phyloP scores from a whole-genome alignment of 352 stramenopile genomes.

The Phytophthora pinifolia region DNA sequence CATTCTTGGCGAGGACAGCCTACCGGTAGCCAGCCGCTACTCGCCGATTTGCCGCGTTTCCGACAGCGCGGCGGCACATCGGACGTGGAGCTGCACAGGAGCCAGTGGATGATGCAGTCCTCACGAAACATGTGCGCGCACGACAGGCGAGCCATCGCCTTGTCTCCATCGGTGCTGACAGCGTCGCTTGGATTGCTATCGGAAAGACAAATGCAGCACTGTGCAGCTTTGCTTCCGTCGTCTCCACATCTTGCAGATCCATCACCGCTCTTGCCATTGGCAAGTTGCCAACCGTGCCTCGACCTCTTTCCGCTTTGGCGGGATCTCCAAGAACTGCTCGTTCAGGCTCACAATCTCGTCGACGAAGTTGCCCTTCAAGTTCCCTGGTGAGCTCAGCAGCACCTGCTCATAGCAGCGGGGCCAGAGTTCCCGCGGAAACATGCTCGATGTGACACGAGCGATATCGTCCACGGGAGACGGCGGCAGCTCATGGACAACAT shows the following conservation, averaged over 20 bases:
- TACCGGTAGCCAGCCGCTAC: conserved; percentile 19
- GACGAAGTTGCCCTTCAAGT: conserved; percentile 7
- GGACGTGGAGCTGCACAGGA: conserved; percentile 53
- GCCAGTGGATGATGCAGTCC: conserved; percentile 62
- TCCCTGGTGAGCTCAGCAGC: conserved; percentile 9
- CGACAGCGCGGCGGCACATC: conserved; percentile 36
- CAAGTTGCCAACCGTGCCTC: conserved; percentile 25
- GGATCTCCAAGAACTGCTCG: conserved; percentile 28
- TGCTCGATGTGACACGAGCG: conserved; percentile 27
- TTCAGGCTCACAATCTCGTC: conserved; percentile 19
- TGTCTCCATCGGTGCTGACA: background rate
- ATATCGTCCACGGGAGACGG: conserved; percentile 29
- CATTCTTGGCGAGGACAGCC: conserved; percentile 2
- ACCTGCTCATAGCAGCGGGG: conserved; percentile 21
- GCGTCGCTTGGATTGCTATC: conserved; percentile 8
- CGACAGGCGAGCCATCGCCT: conserved; percentile 38
- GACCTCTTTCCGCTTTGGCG: conserved; percentile 30
- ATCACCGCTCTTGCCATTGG: conserved; percentile 21
- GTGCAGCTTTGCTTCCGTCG: background rate
- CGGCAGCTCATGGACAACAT: conserved; percentile 22
- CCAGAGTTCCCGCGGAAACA: conserved; percentile 32
- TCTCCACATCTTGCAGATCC: conserved; percentile 15
- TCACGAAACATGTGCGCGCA: conserved; percentile 60
- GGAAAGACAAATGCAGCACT: conserved; percentile 29
- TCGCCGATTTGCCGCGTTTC: conserved; percentile 11